phyloP scores from a whole-genome alignment of 1,139 yeast species.

The Petasospora fabianii region DNA sequence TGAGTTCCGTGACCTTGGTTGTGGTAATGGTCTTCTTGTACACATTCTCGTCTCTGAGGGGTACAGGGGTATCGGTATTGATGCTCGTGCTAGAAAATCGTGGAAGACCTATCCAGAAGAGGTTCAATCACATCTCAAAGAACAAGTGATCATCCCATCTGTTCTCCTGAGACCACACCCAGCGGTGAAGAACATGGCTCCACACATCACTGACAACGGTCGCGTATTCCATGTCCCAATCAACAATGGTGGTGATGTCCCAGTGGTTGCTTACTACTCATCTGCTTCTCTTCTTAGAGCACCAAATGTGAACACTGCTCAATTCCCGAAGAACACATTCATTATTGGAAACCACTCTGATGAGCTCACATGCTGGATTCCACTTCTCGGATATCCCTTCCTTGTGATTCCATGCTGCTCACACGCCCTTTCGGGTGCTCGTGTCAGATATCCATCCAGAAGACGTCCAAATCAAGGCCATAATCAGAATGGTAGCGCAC shows the following conservation, averaged over 20 bases:
- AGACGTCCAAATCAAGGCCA: constrained; percentile 17
- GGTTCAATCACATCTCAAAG: constrained; percentile 55
- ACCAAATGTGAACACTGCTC: constrained; percentile 61
- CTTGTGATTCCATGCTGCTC: constrained; percentile 96
- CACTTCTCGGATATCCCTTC: constrained; percentile 80
- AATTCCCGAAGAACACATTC: constrained; percentile 67
- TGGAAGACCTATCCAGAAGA: constrained; percentile 72
- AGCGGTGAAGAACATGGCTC: constrained; percentile 48
- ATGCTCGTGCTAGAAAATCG: constrained; percentile 85
- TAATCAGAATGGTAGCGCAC: constrained; percentile 13
- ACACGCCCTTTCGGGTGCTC: constrained; percentile 76
- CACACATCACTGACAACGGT: constrained; percentile 56
- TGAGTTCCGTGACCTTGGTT: constrained; percentile 85
- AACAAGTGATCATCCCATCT: constrained; percentile 78
- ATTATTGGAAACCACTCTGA: constrained; percentile 94
- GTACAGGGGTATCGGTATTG: constrained; percentile 77
- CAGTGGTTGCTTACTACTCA: constrained; percentile 28
- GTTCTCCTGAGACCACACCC: constrained; percentile 68
- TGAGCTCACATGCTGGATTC: constrained; percentile 94
- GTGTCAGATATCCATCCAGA: constrained; percentile 55
- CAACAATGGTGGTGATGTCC: constrained; percentile 26
- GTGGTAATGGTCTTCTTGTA: constrained; percentile 91
- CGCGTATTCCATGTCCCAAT: constrained; percentile 54
- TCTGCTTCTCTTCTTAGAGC: constrained; percentile 44
- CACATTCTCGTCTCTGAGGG: constrained; percentile 78